A percentile compares a stretch with the other conserved stretches of the same genome.
These are phyloP conservation scores for Gynandropsis gynandra DNA, from an alignment of 345 rosid genomes.

Conservation along the genomic window DNA sequence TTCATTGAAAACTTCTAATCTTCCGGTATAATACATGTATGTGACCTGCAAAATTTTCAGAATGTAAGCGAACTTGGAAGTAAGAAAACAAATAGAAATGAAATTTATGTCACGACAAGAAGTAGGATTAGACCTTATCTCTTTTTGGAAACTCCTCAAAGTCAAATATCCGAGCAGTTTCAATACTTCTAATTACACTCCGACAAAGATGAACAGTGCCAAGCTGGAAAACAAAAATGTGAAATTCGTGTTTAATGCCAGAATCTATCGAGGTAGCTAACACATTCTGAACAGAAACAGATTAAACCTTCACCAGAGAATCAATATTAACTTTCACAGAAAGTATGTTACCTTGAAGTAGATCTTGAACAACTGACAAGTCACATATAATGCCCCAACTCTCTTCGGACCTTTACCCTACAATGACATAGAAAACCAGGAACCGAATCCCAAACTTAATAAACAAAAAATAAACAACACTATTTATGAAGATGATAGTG, in stretches of 20 bases:
- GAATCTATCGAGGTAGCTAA: background rate
- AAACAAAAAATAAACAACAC: background rate
- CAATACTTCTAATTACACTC: constrained; percentile 96
- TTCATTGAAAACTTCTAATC: constrained; percentile 97
- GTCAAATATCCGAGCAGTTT: constrained; percentile 92
- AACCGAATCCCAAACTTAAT: constrained; percentile 11
- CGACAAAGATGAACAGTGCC: constrained; percentile 97
- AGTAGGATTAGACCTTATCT: constrained; percentile 53
- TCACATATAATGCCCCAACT: constrained; percentile 88
- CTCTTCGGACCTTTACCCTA: constrained; percentile 96
- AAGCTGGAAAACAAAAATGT: constrained; percentile 50
- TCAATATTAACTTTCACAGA: constrained; percentile 2
- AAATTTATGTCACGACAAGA: background rate
- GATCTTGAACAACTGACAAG: constrained; percentile 89
- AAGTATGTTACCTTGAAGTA: constrained; percentile 69
- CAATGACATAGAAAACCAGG: constrained; percentile 15
- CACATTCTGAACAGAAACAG: background rate
- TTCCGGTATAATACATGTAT: constrained; percentile 97
- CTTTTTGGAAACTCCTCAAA: constrained; percentile 92
- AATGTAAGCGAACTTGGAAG: constrained; percentile 1
- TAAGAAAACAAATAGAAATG: background rate
- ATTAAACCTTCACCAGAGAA: constrained; percentile 1
- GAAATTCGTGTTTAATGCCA: constrained; percentile 13
- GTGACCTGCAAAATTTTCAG: constrained; percentile 55
- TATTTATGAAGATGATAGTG: background rate